These are phyloP conservation scores for Mycena vulgaris DNA, from an alignment of 768 basidiomycete species.

Conservation along the genomic window DNA sequence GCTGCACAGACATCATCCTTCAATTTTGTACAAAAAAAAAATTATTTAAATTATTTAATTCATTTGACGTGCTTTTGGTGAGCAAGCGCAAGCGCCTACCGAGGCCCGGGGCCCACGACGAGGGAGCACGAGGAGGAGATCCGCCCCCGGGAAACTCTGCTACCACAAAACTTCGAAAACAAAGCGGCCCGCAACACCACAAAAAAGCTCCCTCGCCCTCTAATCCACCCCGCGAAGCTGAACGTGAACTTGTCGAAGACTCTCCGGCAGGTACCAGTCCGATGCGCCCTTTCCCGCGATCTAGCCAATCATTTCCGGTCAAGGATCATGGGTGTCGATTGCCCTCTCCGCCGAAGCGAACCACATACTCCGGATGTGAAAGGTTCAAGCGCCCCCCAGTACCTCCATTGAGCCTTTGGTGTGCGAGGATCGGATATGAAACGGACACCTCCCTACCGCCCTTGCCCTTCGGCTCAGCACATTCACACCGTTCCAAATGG, in stretches of 20 bases:
- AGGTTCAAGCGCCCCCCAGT: constrained; percentile 14
- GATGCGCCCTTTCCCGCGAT: not conserved
- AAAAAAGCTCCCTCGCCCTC: not conserved
- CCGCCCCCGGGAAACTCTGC: not conserved
- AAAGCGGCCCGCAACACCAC: not conserved
- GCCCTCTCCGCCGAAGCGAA: constrained; percentile 15
- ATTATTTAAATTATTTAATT: too few relatives aligned
- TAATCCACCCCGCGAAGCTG: not conserved
- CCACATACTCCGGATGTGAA: not conserved
- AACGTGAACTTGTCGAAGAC: not conserved
- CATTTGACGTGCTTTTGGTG: too few relatives aligned
- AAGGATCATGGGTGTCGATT: constrained; percentile 24
- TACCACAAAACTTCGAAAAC: not conserved
- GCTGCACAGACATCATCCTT: too few relatives aligned
- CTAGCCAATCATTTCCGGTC: constrained; percentile 17
- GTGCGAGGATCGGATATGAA: not conserved
- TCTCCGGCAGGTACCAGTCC: not conserved
- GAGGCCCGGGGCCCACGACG: not conserved
- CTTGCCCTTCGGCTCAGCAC: not conserved
- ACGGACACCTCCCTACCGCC: not conserved
- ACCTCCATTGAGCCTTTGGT: constrained; percentile 19
- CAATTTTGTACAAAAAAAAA: too few relatives aligned
- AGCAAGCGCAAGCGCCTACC: not conserved
- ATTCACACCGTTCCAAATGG: constrained; percentile 11
- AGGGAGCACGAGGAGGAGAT: not conserved